Percentiles rank a stretch among this genome's conserved stretches.
Evolutionary conservation across 768 basidiomycete genomes (phyloP).

Genomic region (Serendipita indica): DNA sequence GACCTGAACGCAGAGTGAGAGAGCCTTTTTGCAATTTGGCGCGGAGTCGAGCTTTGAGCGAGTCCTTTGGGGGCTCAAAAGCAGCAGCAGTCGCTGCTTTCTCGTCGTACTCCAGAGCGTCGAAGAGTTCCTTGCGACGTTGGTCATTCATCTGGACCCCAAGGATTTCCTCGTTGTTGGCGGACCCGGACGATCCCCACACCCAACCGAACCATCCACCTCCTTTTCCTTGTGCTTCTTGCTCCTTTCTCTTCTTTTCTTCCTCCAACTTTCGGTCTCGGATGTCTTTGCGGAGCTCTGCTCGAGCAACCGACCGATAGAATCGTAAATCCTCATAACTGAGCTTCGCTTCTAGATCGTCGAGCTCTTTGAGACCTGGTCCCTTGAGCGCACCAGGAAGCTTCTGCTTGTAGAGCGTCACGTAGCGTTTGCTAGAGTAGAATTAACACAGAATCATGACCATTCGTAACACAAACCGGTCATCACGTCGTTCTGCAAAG

Average conservation of each 20-base stretch:
- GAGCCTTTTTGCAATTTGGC: conserved; percentile 78
- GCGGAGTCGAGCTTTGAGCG: conserved; percentile 57
- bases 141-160: conserved; percentile 69
- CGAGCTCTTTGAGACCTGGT: conserved; percentile 26
- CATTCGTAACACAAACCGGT: conserved; percentile 37
- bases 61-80: conserved; percentile 61
- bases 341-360: conserved; percentile 63
- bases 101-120: conserved; percentile 85
- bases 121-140: conserved; percentile 79
- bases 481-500: conserved; percentile 77
- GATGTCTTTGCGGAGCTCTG: conserved; percentile 71
- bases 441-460: conserved; percentile 56
- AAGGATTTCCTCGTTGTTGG: conserved; percentile 40
- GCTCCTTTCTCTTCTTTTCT: conserved; percentile 47
- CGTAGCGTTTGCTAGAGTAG: neutral
- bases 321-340: conserved; percentile 92
- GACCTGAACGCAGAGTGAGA: conserved; percentile 65
- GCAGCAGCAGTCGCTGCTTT: conserved; percentile 54
- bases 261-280: conserved; percentile 49
- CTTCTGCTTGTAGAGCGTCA: conserved; percentile 27
- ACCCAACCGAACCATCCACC: conserved; percentile 45
- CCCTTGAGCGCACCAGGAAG: conserved; percentile 33
- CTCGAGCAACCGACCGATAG: conserved; percentile 89
- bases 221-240: conserved; percentile 28
- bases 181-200: conserved; percentile 47